These are phyloP conservation scores for Neotropicomus parvogracilis DNA, from an alignment of 1,284 basidiomycete genomes.

Conservation along the genomic window DNA sequence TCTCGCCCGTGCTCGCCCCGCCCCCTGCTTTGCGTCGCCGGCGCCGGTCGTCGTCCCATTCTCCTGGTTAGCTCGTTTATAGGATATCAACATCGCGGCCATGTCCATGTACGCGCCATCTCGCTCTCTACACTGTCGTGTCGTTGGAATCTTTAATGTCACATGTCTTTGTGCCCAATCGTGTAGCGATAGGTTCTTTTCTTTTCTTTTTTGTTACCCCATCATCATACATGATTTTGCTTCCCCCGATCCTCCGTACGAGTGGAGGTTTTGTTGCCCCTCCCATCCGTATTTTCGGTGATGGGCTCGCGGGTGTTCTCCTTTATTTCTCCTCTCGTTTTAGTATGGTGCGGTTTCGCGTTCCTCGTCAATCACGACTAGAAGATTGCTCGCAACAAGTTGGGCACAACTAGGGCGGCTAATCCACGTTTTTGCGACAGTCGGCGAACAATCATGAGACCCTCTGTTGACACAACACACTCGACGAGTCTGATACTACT, in stretches of 20 bases:
- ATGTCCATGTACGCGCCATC: background rate
- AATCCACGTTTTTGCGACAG: no score
- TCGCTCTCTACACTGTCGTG: background rate
- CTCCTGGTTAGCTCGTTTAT: constrained; percentile 1
- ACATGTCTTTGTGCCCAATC: background rate
- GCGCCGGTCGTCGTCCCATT: constrained; percentile 1
- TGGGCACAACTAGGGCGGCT: no score
- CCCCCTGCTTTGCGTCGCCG: background rate
- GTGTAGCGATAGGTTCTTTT: constrained; percentile 9
- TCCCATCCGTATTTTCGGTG: no score
- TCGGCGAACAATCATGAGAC: no score
- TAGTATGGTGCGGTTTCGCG: no score
- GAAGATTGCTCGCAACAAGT: no score
- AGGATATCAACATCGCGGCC: background rate
- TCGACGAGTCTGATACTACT: no score
- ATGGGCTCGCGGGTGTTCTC: no score
- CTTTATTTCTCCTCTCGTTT: no score
- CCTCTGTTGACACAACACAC: no score
- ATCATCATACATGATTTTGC: background rate
- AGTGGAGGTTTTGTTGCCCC: no score
- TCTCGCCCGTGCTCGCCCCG: constrained; percentile 1
- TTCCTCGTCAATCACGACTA: no score
- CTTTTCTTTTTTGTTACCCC: background rate
- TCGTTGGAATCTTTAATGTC: constrained; percentile 4
- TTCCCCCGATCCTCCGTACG: background rate